phyloP scores from a whole-genome alignment of 352 stramenopile species.

The Pythium brachiatum region DNA sequence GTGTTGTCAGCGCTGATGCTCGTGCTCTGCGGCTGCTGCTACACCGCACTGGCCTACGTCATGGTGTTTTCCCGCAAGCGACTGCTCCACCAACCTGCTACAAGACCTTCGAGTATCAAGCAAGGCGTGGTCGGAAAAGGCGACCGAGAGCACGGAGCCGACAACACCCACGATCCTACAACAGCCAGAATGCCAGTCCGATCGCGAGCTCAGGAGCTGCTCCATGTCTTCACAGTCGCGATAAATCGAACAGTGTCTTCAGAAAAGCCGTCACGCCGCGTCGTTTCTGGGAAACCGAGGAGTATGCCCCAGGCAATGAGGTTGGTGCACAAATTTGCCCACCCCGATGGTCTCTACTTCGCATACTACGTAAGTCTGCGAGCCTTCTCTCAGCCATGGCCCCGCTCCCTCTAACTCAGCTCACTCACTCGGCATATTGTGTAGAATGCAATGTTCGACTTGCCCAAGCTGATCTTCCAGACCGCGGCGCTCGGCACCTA shows the following conservation, averaged over 20 bases:
- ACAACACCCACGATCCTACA: too few relatives aligned
- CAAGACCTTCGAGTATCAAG: too few relatives aligned
- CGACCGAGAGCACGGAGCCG: too few relatives aligned
- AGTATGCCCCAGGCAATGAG: background rate
- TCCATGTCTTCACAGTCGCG: too few relatives aligned
- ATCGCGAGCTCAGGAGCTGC: too few relatives aligned
- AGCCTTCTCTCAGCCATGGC: too few relatives aligned
- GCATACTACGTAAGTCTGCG: slow-evolving; percentile 18
- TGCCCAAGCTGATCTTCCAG: slow-evolving; percentile 30
- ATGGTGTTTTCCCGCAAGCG: background rate
- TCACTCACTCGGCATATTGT: background rate
- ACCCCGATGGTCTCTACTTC: slow-evolving; percentile 13
- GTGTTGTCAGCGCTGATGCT: slow-evolving; percentile 10
- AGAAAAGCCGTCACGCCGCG: background rate
- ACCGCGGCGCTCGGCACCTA: slow-evolving; percentile 19
- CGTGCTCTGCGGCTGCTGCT: slow-evolving; percentile 2
- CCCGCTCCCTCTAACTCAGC: background rate
- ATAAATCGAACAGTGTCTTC: too few relatives aligned
- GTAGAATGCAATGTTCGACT: slow-evolving; percentile 22
- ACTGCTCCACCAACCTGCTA: background rate
- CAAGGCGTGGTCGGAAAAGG: too few relatives aligned
- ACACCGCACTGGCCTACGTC: slow-evolving; percentile 4
- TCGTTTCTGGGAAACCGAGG: background rate
- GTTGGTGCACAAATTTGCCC: slow-evolving; percentile 7
- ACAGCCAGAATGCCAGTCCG: too few relatives aligned